phyloP scores from a whole-genome alignment of 1,139 yeast genomes.

The Nakaseomyces sp. region DNA sequence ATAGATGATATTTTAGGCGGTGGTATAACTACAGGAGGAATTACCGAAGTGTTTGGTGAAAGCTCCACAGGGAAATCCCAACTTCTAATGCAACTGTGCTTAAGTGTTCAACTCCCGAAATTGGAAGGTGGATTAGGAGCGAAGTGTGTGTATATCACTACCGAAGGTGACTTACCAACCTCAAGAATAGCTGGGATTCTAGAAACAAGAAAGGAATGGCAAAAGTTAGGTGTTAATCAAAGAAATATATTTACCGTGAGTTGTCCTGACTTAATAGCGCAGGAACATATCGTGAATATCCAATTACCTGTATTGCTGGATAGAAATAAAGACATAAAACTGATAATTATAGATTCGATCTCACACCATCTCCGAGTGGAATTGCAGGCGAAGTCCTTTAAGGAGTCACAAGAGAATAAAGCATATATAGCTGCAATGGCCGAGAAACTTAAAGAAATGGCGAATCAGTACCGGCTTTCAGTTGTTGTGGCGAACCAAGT shows the following conservation, averaged over 20 bases:
- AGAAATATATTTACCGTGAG: slow-evolving; percentile 52
- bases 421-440: slow-evolving; percentile 41
- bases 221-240: slow-evolving; percentile 32
- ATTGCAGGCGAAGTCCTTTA: slow-evolving; percentile 35
- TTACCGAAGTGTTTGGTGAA: slow-evolving; percentile 78
- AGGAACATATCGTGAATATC: slow-evolving; percentile 62
- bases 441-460: slow-evolving; percentile 43
- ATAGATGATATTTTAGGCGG: slow-evolving; percentile 56
- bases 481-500: slow-evolving; percentile 77
- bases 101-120: slow-evolving; percentile 45
- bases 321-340: slow-evolving; percentile 37
- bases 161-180: slow-evolving; percentile 69
- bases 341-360: slow-evolving; percentile 71
- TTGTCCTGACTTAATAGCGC: slow-evolving; percentile 61
- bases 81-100: slow-evolving; percentile 53
- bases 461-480: slow-evolving; percentile 45
- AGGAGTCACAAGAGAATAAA: slow-evolving; percentile 34
- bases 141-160: slow-evolving; percentile 57
- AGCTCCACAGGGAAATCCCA: slow-evolving; percentile 85
- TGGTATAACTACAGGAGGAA: slow-evolving; percentile 56
- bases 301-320: slow-evolving; percentile 56
- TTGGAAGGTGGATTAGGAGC: slow-evolving; percentile 40
- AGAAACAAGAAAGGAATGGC: slow-evolving; percentile 28
- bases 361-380: slow-evolving; percentile 78
- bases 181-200: slow-evolving; percentile 40